A percentile compares a stretch with the other conserved stretches of the same genome.
phyloP scores from a whole-genome alignment of 345 rosid genomes.

The Arabidopsis suecica region DNA sequence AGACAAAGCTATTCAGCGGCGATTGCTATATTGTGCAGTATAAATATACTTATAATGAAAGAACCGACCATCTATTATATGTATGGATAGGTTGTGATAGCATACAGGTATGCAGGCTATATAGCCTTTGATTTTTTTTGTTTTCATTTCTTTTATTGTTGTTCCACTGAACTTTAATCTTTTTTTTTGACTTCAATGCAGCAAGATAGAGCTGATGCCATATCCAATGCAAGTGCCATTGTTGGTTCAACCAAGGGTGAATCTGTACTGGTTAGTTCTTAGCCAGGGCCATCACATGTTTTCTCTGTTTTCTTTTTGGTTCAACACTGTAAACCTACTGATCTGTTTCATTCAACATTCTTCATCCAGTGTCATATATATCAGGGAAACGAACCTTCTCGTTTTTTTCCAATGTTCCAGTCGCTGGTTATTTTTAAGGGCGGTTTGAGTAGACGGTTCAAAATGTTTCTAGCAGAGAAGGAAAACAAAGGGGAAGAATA shows the following conservation, averaged over 20 bases:
- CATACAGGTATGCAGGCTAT: conserved; percentile 53
- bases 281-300: not conserved
- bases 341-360: conserved; percentile 4
- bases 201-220: conserved; percentile 73
- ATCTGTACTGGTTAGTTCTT: conserved; percentile 67
- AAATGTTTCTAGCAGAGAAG: conserved; percentile 53
- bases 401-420: conserved; percentile 63
- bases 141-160: conserved; percentile 8
- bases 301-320: conserved; percentile 2
- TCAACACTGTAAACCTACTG: conserved; percentile 4
- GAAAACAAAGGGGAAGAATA: conserved; percentile 55
- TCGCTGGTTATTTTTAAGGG: conserved; percentile 70
- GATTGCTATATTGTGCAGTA: conserved; percentile 80
- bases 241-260: conserved; percentile 61
- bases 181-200: conserved; percentile 39
- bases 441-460: conserved; percentile 65
- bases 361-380: conserved; percentile 65
- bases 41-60: conserved; percentile 59
- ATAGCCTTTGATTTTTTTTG: conserved; percentile 17
- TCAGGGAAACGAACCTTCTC: conserved; percentile 72
- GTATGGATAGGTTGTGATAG: conserved; percentile 81
- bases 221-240: conserved; percentile 58
- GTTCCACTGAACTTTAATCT: conserved; percentile 24
- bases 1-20: conserved; percentile 70
- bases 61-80: conserved; percentile 62